Percentiles rank a stretch among this genome's conserved stretches.
Evolutionary conservation across 2,329 filamentous ascomycete species (phyloP).

Genomic region (Penicillium freii): DNA sequence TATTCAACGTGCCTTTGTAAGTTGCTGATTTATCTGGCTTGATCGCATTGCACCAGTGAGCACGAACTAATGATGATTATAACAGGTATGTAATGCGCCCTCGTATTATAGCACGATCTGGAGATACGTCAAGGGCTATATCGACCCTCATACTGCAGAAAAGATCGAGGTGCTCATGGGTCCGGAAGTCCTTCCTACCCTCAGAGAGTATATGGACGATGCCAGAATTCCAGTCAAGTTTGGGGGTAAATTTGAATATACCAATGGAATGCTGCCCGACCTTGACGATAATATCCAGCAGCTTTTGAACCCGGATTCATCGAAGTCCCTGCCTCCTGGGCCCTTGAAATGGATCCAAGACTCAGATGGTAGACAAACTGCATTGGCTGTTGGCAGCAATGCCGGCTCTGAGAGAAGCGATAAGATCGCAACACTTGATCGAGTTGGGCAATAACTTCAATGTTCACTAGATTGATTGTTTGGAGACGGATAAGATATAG

Average conservation of each 20-base stretch:
- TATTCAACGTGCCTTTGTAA: no score
- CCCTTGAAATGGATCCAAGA: conserved; percentile 21
- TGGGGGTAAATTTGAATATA: conserved; percentile 21
- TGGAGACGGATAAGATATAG: background rate
- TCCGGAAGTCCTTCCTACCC: conserved; percentile 13
- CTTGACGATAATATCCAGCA: conserved; percentile 14
- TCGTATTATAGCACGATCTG: no score
- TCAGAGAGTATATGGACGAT: conserved; percentile 19
- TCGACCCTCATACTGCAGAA: conserved; percentile 13
- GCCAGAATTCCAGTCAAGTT: conserved; percentile 22
- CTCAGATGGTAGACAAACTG: conserved; percentile 7
- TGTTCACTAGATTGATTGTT: background rate
- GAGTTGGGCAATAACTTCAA: background rate
- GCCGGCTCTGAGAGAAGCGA: conserved; percentile 9
- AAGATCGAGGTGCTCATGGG: conserved; percentile 23
- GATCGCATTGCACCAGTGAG: no score
- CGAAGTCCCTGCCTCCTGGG: conserved; percentile 13
- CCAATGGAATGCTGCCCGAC: conserved; percentile 21
- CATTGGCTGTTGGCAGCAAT: conserved; percentile 22
- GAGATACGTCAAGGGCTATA: no score
- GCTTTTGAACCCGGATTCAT: conserved; percentile 2
- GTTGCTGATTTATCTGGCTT: no score
- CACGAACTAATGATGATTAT: no score
- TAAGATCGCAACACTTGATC: background rate
- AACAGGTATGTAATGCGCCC: no score